These are phyloP conservation scores for Pezicula neosporulosa DNA, from an alignment of 2,329 filamentous ascomycete species.

Conservation along the genomic window DNA sequence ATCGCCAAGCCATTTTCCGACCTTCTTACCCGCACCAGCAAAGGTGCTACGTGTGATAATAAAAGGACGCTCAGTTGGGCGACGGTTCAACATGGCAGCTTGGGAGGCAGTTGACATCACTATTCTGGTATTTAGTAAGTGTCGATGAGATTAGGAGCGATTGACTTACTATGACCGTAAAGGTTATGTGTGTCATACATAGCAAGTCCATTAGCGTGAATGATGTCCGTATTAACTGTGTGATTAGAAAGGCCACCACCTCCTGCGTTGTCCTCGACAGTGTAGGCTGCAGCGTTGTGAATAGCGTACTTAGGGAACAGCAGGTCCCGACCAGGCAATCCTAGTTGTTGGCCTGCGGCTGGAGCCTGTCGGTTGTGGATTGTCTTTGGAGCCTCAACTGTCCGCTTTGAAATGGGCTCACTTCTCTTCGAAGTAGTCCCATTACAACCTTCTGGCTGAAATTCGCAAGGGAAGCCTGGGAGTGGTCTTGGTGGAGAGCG, in stretches of 20 bases:
- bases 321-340: slow-evolving; percentile 60
- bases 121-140: slow-evolving; percentile 8
- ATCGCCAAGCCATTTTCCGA: slow-evolving; percentile 60
- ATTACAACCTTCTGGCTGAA: slow-evolving; percentile 53
- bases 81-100: slow-evolving; percentile 61
- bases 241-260: slow-evolving; percentile 49
- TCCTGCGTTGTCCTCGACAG: slow-evolving; percentile 37
- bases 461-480: slow-evolving; percentile 64
- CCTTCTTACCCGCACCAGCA: slow-evolving; percentile 63
- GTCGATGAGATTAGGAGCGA: neutral
- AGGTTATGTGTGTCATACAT: slow-evolving; percentile 78
- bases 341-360: slow-evolving; percentile 42
- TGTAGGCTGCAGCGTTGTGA: slow-evolving; percentile 54
- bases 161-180: slow-evolving; percentile 57
- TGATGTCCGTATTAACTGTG: slow-evolving; percentile 64
- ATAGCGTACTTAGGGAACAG: slow-evolving; percentile 64
- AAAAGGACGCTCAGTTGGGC: slow-evolving; percentile 61
- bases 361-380: slow-evolving; percentile 13
- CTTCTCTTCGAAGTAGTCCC: slow-evolving; percentile 29
- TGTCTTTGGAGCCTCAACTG: neutral
- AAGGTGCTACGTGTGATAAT: slow-evolving; percentile 76
- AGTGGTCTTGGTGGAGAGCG: slow-evolving; percentile 60
- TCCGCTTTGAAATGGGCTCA: slow-evolving; percentile 8
- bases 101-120: slow-evolving; percentile 69
- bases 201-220: slow-evolving; percentile 62